A percentile compares a stretch with the other conserved stretches of the same genome.
Conservation (phyloP, 176 grass and related monocot genomes). For the Zizania latifolia region DNA sequence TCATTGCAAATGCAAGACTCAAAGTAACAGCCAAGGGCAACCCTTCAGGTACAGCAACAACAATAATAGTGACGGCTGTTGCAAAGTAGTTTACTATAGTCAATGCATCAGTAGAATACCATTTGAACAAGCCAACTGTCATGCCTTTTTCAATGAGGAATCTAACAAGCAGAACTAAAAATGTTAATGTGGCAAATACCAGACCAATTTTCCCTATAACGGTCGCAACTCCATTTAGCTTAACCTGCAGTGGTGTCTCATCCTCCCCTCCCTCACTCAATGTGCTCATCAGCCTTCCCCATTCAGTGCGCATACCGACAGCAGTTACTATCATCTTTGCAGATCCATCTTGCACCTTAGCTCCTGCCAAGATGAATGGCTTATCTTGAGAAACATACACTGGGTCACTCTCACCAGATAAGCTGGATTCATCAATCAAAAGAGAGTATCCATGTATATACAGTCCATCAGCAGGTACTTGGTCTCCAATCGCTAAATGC, state of each 20-base stretch:
- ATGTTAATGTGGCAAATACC: conserved; percentile 69
- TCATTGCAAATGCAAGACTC: conserved; percentile 99
- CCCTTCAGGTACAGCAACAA: conserved; percentile 98
- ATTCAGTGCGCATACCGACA: conserved; percentile 94
- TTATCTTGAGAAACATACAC: conserved; percentile 73
- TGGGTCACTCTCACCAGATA: conserved; percentile 84
- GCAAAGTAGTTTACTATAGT: conserved; percentile 94
- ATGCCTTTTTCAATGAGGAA: conserved; percentile 55
- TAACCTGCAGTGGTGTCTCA: conserved; percentile 95
- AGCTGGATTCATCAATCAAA: conserved; percentile 86
- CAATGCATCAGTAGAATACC: conserved; percentile 77
- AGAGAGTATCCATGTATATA: conserved; percentile 79
- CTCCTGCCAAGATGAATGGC: conserved; percentile 86
- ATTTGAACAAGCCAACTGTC: conserved; percentile 56
- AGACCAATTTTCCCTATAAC: conserved; percentile 94
- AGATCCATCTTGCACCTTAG: conserved; percentile 91
- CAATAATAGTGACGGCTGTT: conserved; percentile 85
- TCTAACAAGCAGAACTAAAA: conserved; percentile 70
- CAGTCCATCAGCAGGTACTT: conserved; percentile 82
- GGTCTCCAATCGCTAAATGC: conserved; percentile 91
- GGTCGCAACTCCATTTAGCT: conserved; percentile 94
- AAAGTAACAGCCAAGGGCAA: conserved; percentile 89
- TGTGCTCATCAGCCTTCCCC: conserved; percentile 92
- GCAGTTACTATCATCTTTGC: conserved; percentile 84
- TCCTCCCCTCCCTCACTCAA: conserved; percentile 87